Conservation (phyloP, 164 flowering plant genomes). For the Aristolochia californica region DNA sequence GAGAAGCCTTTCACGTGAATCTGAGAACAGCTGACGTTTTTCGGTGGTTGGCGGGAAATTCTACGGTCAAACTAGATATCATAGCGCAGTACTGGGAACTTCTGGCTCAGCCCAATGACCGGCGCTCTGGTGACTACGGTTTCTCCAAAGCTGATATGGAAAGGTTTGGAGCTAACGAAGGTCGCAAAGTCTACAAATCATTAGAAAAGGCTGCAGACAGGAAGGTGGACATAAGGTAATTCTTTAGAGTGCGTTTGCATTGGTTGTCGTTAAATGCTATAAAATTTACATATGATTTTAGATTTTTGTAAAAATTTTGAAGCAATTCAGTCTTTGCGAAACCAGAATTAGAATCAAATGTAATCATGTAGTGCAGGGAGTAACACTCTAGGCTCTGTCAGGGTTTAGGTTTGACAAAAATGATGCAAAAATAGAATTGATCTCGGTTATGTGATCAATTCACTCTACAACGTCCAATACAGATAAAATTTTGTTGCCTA, state of each 20-base stretch:
- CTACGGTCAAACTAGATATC: conserved; percentile 52
- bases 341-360: too few species aligned
- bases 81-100: conserved; percentile 93
- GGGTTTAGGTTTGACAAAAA: too few species aligned
- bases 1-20: not conserved
- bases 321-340: too few species aligned
- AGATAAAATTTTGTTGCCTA: too few species aligned
- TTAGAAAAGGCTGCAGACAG: conserved; percentile 73
- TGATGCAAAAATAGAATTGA: too few species aligned
- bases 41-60: conserved; percentile 78
- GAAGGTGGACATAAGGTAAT: conserved; percentile 53
- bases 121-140: conserved; percentile 86
- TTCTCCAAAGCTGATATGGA: conserved; percentile 56
- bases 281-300: not conserved
- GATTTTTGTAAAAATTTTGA: too few species aligned
- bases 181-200: conserved; percentile 44
- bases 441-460: too few species aligned
- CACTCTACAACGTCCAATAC: too few species aligned
- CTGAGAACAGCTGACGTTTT: conserved; percentile 55
- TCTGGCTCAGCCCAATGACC: conserved; percentile 44
- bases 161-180: conserved; percentile 58
- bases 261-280: not conserved
- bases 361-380: too few species aligned
- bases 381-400: too few species aligned
- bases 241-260: not conserved